These are phyloP conservation scores for Pseudisothecium myosuroides DNA, from an alignment of 225 moss, liverwort and hornwort genomes.

Conservation along the genomic window DNA sequence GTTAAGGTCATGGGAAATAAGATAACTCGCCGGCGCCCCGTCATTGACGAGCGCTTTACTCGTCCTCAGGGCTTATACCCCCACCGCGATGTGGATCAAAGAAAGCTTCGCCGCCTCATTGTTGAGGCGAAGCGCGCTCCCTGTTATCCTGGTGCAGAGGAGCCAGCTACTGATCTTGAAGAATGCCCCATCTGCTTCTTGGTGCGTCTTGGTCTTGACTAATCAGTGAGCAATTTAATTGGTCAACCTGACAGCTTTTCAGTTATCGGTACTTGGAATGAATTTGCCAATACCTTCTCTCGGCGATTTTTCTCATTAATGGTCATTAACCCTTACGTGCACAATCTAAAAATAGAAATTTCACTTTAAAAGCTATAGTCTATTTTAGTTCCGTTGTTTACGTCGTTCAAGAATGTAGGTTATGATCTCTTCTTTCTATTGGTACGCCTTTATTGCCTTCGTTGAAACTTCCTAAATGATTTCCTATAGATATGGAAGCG, in stretches of 20 bases:
- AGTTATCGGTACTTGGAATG: not conserved
- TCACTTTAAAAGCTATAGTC: no score
- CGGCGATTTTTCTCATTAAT: not conserved
- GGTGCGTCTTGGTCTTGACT: conserved; percentile 8
- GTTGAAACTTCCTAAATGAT: not conserved
- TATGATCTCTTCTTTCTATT: not conserved
- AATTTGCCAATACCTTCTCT: not conserved
- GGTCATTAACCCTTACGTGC: not conserved
- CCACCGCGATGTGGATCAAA: conserved; percentile 47
- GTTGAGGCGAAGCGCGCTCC: conserved; percentile 48
- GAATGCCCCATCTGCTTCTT: conserved; percentile 56
- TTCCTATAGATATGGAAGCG: not conserved
- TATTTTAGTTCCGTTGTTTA: not conserved
- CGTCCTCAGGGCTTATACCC: conserved; percentile 51
- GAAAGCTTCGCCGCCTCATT: conserved; percentile 50
- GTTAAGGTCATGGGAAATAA: conserved; percentile 47
- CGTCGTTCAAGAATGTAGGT: not conserved
- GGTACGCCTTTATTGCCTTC: not conserved
- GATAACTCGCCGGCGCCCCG: conserved; percentile 47
- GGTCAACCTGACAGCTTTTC: not conserved
- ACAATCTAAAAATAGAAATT: not conserved
- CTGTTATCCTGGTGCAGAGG: conserved; percentile 48
- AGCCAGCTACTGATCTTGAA: conserved; percentile 41
- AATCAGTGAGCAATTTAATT: not conserved
- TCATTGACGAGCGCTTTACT: conserved; percentile 47